phyloP scores from a whole-genome alignment of 2,329 filamentous ascomycete genomes.

The Colletotrichum navitas region DNA sequence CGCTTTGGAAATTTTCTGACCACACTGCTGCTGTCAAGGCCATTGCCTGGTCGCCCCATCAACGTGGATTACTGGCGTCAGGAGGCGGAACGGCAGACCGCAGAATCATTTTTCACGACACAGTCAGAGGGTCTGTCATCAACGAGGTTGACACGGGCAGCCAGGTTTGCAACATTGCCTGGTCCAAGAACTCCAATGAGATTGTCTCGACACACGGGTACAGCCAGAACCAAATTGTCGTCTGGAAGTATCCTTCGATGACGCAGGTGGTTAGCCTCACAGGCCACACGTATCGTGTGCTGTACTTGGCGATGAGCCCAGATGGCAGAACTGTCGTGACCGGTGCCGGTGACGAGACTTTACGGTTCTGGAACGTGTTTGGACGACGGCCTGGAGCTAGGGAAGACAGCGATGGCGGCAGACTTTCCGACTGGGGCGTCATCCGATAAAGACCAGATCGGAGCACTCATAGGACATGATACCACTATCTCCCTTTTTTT shows the following conservation, averaged over 20 bases:
- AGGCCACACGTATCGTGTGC: slow-evolving; percentile 94
- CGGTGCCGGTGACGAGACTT: slow-evolving; percentile 93
- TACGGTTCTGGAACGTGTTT: slow-evolving; percentile 98
- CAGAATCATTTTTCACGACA: slow-evolving; percentile 98
- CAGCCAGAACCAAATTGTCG: slow-evolving; percentile 97
- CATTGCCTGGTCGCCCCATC: slow-evolving; percentile 97
- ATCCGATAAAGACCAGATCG: slow-evolving; percentile 69
- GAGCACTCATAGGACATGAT: slow-evolving; percentile 5
- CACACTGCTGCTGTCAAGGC: slow-evolving; percentile 98
- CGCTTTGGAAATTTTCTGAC: slow-evolving; percentile 92
- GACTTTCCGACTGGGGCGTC: slow-evolving; percentile 83
- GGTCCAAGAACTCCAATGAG: slow-evolving; percentile 98
- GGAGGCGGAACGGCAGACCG: slow-evolving; percentile 96
- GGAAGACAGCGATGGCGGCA: slow-evolving; percentile 75
- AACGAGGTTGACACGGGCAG: slow-evolving; percentile 96
- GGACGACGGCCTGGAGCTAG: slow-evolving; percentile 81
- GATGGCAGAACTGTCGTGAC: slow-evolving; percentile 95
- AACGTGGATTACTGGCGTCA: slow-evolving; percentile 92
- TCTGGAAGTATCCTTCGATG: slow-evolving; percentile 99
- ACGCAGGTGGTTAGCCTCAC: slow-evolving; percentile 95
- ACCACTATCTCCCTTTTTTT: slow-evolving; percentile 19
- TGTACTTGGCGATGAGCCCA: slow-evolving; percentile 97
- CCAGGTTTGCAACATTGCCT: slow-evolving; percentile 98
- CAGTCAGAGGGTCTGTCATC: slow-evolving; percentile 81
- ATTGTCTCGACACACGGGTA: slow-evolving; percentile 98